Conservation (phyloP, 164 flowering plant species). For the Stephania cephalantha region DNA sequence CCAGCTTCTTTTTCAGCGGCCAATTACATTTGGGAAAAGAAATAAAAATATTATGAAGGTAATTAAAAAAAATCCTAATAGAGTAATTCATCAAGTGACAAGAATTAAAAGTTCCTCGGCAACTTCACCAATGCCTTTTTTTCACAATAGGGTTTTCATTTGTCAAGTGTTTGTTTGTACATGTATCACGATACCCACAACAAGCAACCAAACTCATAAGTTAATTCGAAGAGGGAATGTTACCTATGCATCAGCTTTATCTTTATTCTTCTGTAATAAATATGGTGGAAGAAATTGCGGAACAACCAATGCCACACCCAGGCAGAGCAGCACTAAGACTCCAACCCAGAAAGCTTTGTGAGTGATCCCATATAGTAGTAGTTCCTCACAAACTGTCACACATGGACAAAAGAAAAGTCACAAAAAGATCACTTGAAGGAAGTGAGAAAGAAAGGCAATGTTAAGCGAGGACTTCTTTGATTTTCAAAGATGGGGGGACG, state of each 20-base stretch:
- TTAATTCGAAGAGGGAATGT: constrained; percentile 4
- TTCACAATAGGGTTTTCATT: not conserved
- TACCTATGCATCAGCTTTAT: not conserved
- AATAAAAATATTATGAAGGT: too few relatives aligned
- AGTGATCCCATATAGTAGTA: constrained; percentile 60
- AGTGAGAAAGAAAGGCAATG: not conserved
- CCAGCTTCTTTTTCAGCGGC: too few relatives aligned
- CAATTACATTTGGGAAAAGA: too few relatives aligned
- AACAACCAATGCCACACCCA: constrained; percentile 49
- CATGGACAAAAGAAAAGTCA: not conserved
- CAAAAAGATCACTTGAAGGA: not conserved
- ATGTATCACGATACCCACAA: too few relatives aligned
- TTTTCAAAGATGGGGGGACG: not conserved
- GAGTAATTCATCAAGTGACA: too few relatives aligned
- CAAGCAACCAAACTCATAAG: too few relatives aligned
- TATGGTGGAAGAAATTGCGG: constrained; percentile 59
- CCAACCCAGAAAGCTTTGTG: constrained; percentile 79
- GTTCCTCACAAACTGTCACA: constrained; percentile 80
- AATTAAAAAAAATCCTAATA: too few relatives aligned
- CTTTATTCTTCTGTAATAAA: constrained; percentile 30
- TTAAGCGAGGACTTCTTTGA: too few relatives aligned
- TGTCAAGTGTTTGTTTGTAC: too few relatives aligned
- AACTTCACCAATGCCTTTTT: too few relatives aligned
- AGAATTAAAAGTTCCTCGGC: too few relatives aligned
- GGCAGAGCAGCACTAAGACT: constrained; percentile 48